These are phyloP conservation scores for Paecilomyces formosus DNA, from an alignment of 2,329 filamentous ascomycete species.

Conservation along the genomic window DNA sequence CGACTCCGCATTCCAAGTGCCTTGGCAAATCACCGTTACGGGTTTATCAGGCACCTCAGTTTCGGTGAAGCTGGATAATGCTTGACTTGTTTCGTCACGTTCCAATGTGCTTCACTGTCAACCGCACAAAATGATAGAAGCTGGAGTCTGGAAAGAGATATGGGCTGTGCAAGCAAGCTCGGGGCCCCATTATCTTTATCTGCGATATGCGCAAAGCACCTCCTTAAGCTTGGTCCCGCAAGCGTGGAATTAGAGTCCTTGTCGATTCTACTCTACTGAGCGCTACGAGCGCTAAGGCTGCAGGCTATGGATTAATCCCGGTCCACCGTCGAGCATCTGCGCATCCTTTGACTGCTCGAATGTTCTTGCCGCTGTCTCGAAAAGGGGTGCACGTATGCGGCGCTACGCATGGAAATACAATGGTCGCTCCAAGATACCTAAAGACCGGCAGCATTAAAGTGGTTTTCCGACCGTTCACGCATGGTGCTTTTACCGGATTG, in stretches of 20 bases:
- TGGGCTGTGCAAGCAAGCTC: neutral
- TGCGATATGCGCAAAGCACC: neutral
- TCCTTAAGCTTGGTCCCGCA: neutral
- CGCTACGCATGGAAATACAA: neutral
- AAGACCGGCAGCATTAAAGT: neutral
- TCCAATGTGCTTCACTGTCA: neutral
- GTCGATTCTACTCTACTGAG: neutral
- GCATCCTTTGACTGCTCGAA: neutral
- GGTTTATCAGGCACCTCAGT: neutral
- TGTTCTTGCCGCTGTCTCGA: neutral
- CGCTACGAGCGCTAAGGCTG: neutral
- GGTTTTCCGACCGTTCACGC: neutral
- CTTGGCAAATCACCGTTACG: neutral
- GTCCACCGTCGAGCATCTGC: neutral
- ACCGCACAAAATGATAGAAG: neutral
- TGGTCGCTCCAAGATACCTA: neutral
- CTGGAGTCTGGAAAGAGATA: neutral
- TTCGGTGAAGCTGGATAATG: neutral
- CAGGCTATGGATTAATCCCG: neutral
- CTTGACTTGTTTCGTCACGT: neutral
- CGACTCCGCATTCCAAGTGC: neutral
- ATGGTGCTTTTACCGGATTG: neutral
- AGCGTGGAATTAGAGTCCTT: neutral
- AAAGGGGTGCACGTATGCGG: neutral
- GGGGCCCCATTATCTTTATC: neutral